These are phyloP conservation scores for Boletus insuetus DNA, from an alignment of 768 basidiomycete genomes.

Conservation along the genomic window DNA sequence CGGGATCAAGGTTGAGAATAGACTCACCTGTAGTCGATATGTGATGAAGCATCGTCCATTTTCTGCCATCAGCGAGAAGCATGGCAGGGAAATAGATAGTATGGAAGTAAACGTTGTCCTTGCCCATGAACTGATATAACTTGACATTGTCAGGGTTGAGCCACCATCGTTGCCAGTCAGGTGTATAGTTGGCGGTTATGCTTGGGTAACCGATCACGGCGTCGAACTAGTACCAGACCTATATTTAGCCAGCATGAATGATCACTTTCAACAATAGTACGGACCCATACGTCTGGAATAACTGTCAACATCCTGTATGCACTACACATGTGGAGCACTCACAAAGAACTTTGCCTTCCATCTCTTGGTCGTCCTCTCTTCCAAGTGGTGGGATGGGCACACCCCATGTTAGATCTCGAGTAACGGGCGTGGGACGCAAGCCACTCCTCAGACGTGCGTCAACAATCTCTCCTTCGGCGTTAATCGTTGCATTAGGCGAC, in stretches of 20 bases:
- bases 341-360: conserved; percentile 96
- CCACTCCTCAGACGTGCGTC: conserved; percentile 87
- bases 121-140: conserved; percentile 99
- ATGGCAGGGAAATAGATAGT: conserved; percentile 93
- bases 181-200: conserved; percentile 93
- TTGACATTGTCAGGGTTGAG: conserved; percentile 84
- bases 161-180: conserved; percentile 98
- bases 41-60: conserved; percentile 94
- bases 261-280: conserved; percentile 26
- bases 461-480: conserved; percentile 81
- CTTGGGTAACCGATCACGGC: conserved; percentile 96
- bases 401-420: conserved; percentile 94
- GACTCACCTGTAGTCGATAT: conserved; percentile 87
- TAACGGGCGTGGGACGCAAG: conserved; percentile 84
- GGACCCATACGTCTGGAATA: conserved; percentile 84
- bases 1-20: not conserved
- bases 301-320: conserved; percentile 5
- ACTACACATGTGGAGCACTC: conserved; percentile 34
- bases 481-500: conserved; percentile 91
- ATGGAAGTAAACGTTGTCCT: conserved; percentile 99
- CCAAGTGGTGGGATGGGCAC: conserved; percentile 82
- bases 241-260: not conserved
- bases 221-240: conserved; percentile 66
- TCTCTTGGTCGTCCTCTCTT: conserved; percentile 73
- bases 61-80: conserved; percentile 81